Evolutionary conservation across 768 basidiomycete genomes (phyloP).

Genomic region (Asterophora lycoperdoides): DNA sequence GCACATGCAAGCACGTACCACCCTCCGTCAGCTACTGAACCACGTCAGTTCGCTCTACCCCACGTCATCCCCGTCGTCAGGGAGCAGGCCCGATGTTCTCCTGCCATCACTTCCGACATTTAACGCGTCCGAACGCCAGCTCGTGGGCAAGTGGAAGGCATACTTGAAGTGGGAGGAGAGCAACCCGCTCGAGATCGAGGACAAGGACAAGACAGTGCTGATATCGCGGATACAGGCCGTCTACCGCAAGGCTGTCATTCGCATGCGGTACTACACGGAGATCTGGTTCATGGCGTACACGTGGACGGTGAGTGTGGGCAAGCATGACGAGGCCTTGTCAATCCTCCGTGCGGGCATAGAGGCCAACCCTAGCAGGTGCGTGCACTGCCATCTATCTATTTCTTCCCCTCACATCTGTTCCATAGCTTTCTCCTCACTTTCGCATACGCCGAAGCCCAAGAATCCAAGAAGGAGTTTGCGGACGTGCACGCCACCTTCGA

Average conservation of each 20-base stretch:
- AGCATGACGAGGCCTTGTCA: conserved; percentile 76
- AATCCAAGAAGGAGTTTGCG: conserved; percentile 50
- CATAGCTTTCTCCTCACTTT: conserved; percentile 85
- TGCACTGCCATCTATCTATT: background rate
- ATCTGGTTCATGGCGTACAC: conserved; percentile 94
- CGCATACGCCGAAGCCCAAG: conserved; percentile 75
- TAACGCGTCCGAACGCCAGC: conserved; percentile 62
- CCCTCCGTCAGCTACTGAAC: conserved; percentile 74
- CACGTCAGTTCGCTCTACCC: conserved; percentile 64
- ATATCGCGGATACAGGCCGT: conserved; percentile 72
- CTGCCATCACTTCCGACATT: conserved; percentile 74
- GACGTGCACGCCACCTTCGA: conserved; percentile 73
- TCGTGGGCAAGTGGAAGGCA: conserved; percentile 83
- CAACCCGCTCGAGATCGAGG: conserved; percentile 91
- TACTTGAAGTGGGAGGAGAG: conserved; percentile 95
- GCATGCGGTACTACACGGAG: conserved; percentile 93
- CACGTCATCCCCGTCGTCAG: conserved; percentile 18
- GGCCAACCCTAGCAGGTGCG: conserved; percentile 79
- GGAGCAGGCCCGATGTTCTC: conserved; percentile 47
- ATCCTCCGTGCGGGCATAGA: conserved; percentile 82
- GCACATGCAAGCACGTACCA: conserved; percentile 92
- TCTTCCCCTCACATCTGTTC: background rate
- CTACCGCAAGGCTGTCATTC: conserved; percentile 84
- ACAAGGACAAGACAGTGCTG: conserved; percentile 66
- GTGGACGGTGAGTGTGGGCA: conserved; percentile 73